A percentile compares a stretch with the other conserved stretches of the same genome.
Conservation (phyloP, 2,329 filamentous ascomycete genomes). For the Fusarium pseudograminearum region DNA sequence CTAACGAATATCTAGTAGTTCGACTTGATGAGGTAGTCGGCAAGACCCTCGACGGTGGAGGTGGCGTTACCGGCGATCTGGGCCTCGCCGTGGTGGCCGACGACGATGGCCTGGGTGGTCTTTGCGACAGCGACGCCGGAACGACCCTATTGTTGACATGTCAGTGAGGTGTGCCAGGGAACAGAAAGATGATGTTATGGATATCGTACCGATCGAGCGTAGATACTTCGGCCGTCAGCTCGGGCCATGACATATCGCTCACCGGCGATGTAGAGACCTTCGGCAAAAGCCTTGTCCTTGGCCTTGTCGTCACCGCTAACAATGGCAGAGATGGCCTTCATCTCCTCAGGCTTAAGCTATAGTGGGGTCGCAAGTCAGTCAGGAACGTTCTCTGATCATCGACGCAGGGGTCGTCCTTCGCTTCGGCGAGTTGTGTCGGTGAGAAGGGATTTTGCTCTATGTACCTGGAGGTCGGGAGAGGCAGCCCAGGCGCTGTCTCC, state of each 20-base stretch:
- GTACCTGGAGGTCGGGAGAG: constrained; percentile 78
- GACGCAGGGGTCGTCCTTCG: constrained; percentile 6
- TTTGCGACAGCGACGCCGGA: constrained; percentile 86
- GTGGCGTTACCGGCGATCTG: constrained; percentile 80
- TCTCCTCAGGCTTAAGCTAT: constrained; percentile 63
- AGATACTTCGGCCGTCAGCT: constrained; percentile 82
- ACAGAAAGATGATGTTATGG: background rate
- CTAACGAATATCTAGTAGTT: constrained; percentile 71
- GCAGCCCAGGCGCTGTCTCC: constrained; percentile 85
- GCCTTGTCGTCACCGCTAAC: constrained; percentile 60
- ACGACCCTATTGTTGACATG: constrained; percentile 66
- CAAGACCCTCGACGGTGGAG: constrained; percentile 83
- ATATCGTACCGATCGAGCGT: constrained; percentile 81
- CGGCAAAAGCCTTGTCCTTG: constrained; percentile 74
- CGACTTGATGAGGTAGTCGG: constrained; percentile 84
- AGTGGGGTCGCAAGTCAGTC: constrained; percentile 24
- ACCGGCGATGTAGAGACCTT: constrained; percentile 80
- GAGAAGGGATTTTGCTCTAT: constrained; percentile 60
- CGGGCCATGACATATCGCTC: constrained; percentile 83
- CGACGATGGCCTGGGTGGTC: constrained; percentile 87
- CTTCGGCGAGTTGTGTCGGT: constrained; percentile 7
- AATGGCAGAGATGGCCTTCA: constrained; percentile 68
- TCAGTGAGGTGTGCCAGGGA: constrained; percentile 8
- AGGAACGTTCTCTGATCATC: background rate
- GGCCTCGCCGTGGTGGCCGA: constrained; percentile 85